Evolutionary conservation across 1,139 yeast genomes (phyloP).

Genomic region (Eremothecium sinecaudum): DNA sequence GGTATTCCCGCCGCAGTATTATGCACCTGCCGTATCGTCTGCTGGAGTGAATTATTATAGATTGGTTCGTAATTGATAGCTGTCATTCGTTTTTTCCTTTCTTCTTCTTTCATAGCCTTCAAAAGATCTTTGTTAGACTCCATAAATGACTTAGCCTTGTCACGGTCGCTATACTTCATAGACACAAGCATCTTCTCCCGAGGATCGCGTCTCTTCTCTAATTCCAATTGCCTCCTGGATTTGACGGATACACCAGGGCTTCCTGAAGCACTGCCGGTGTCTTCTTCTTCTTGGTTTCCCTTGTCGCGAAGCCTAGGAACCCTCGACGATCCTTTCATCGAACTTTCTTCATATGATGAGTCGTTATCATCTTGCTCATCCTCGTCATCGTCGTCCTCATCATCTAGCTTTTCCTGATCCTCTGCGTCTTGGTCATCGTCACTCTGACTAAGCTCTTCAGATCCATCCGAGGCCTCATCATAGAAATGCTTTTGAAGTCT

Average conservation of each 20-base stretch:
- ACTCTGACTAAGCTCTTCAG: slow-evolving; percentile 5
- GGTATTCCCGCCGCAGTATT: slow-evolving; percentile 7
- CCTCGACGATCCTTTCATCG: slow-evolving; percentile 1
- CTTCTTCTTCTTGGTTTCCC: slow-evolving; percentile 3
- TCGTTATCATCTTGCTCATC: slow-evolving; percentile 7
- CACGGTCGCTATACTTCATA: slow-evolving; percentile 29
- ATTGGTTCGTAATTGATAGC: slow-evolving; percentile 15
- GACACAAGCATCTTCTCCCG: slow-evolving; percentile 29
- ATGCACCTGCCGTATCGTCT: slow-evolving; percentile 4
- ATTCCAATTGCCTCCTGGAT: slow-evolving; percentile 21
- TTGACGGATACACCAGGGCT: background rate
- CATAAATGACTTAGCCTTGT: slow-evolving; percentile 28
- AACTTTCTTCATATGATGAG: slow-evolving; percentile 1
- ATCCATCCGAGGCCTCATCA: slow-evolving; percentile 2
- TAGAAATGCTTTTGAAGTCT: slow-evolving; percentile 6
- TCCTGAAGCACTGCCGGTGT: slow-evolving; percentile 3
- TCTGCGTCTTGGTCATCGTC: no score
- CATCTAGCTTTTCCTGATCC: slow-evolving; percentile 5
- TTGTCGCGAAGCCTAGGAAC: background rate
- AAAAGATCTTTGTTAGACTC: slow-evolving; percentile 27
- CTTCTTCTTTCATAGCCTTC: slow-evolving; percentile 28
- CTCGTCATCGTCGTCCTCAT: slow-evolving; percentile 7
- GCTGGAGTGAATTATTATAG: slow-evolving; percentile 3
- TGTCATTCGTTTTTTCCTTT: slow-evolving; percentile 25
- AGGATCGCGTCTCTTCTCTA: slow-evolving; percentile 27